phyloP scores from a whole-genome alignment of 179 eudicot genomes.

The Spinacia oleracea region DNA sequence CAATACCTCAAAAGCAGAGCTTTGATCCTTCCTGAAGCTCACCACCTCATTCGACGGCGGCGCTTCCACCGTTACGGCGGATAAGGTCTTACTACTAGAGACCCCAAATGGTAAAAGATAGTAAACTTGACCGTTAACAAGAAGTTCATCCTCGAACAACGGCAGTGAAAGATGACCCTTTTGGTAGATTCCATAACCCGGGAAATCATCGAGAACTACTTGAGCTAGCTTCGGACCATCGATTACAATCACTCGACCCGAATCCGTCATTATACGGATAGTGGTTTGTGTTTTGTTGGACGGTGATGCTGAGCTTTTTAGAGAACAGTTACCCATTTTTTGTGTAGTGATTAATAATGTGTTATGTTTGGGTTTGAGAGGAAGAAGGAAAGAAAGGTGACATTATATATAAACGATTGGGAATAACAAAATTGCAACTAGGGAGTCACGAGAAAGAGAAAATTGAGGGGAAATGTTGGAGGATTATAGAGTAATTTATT shows the following conservation, averaged over 20 bases:
- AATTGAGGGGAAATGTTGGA: constrained; percentile 16
- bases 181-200: constrained; percentile 47
- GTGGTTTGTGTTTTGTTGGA: constrained; percentile 1
- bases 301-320: constrained; percentile 18
- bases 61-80: too few species aligned
- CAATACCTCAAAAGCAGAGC: constrained; percentile 38
- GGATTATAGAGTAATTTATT: constrained; percentile 3
- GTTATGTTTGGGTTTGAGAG: not conserved
- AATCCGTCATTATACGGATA: constrained; percentile 43
- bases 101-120: constrained; percentile 47
- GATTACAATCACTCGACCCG: constrained; percentile 41
- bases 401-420: not conserved
- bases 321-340: constrained; percentile 33
- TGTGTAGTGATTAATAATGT: not conserved
- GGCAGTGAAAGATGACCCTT: constrained; percentile 34
- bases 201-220: constrained; percentile 44
- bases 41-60: constrained; percentile 14
- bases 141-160: constrained; percentile 39
- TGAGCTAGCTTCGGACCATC: constrained; percentile 43
- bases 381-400: not conserved
- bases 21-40: constrained; percentile 32
- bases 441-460: constrained; percentile 26
- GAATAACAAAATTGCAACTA: constrained; percentile 11
- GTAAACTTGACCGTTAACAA: constrained; percentile 42
- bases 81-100: not conserved